Evolutionary conservation across 1,284 basidiomycete genomes (phyloP).

Genomic region (Tetrapyrgos nigripes): DNA sequence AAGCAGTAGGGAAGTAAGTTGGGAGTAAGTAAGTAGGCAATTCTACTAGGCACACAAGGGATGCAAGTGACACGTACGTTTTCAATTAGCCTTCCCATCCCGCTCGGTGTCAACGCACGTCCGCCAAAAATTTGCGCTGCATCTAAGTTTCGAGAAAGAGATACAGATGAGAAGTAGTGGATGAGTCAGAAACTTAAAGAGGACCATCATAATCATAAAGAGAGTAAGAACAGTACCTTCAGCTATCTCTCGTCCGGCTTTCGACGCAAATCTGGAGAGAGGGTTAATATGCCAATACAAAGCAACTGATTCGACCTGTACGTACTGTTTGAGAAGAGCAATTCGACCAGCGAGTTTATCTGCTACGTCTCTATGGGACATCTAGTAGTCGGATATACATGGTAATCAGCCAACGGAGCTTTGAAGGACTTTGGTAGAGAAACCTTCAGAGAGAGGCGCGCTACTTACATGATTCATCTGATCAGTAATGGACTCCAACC

Average conservation of each 20-base stretch:
- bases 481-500: constrained; percentile 82
- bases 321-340: not conserved
- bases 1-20: no score
- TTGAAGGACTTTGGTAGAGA: no score
- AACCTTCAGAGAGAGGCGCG: constrained; percentile 40
- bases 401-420: no score
- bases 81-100: constrained; percentile 73
- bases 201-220: no score
- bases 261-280: not conserved
- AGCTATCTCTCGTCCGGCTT: constrained; percentile 46
- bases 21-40: no score
- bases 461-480: constrained; percentile 80
- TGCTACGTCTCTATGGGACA: constrained; percentile 22
- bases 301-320: not conserved
- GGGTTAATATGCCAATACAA: not conserved
- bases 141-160: constrained; percentile 1
- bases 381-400: constrained; percentile 45
- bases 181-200: not conserved
- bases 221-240: constrained; percentile 70
- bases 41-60: no score
- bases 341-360: constrained; percentile 40
- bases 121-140: constrained; percentile 69
- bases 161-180: no score
- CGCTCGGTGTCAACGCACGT: constrained; percentile 68
- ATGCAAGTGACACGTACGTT: no score